Conservation (phyloP, 1,139 yeast genomes). For the Yamadazyma atmosphaerica region DNA sequence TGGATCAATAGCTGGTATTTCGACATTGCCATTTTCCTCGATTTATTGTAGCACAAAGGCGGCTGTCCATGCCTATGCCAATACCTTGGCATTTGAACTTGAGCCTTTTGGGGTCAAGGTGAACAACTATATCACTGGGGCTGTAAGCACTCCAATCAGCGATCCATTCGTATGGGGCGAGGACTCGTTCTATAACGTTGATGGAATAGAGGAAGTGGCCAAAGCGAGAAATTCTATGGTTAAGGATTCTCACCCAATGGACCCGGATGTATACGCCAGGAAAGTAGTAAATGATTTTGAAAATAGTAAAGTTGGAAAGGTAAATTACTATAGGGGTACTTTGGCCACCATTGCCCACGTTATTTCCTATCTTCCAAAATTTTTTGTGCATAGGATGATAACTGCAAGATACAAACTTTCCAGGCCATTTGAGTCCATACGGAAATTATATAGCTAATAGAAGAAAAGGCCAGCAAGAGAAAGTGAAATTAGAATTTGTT, state of each 20-base stretch:
- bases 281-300: slow-evolving; percentile 55
- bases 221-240: background rate
- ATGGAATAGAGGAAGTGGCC: slow-evolving; percentile 2
- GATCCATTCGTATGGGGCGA: slow-evolving; percentile 43
- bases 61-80: slow-evolving; percentile 63
- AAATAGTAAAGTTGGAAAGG: slow-evolving; percentile 36
- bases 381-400: background rate
- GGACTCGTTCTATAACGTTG: slow-evolving; percentile 2
- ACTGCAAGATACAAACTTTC: background rate
- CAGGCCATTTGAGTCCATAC: background rate
- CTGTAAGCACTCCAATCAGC: slow-evolving; percentile 60
- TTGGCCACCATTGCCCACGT: slow-evolving; percentile 25
- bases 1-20: slow-evolving; percentile 61
- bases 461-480: background rate
- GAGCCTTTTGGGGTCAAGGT: slow-evolving; percentile 69
- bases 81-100: slow-evolving; percentile 56
- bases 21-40: slow-evolving; percentile 64
- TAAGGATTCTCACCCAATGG: slow-evolving; percentile 43
- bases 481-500: too few relatives aligned
- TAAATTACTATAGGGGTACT: slow-evolving; percentile 55
- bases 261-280: slow-evolving; percentile 55
- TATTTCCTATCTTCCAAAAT: background rate
- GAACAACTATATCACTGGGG: slow-evolving; percentile 27
- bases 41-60: slow-evolving; percentile 66
- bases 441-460: background rate